Percentiles rank a stretch among this genome's conserved stretches.
These are phyloP conservation scores for Pyronema omphalodes DNA, from an alignment of 495 filamentous ascomycete species.

Conservation along the genomic window DNA sequence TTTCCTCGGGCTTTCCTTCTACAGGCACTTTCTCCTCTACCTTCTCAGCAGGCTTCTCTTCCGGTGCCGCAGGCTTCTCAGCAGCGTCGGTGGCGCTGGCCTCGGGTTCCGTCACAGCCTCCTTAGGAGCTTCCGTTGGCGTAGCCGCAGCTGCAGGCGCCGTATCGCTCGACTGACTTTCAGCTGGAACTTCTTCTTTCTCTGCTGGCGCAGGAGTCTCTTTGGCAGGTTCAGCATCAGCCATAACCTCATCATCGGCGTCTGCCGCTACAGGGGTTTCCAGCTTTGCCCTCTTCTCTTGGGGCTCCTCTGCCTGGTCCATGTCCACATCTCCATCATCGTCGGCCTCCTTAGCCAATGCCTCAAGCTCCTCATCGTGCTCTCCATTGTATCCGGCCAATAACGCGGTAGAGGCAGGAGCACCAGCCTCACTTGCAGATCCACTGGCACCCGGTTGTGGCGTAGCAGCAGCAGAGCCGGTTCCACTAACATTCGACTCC, in stretches of 20 bases:
- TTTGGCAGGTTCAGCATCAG: conserved; percentile 5
- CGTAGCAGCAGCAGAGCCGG: conserved; percentile 48
- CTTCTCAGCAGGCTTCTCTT: neutral
- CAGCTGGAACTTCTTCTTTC: neutral
- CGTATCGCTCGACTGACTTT: neutral
- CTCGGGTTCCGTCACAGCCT: neutral
- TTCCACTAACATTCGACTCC: conserved; percentile 32
- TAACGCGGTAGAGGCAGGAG: conserved; percentile 34
- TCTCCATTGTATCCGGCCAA: conserved; percentile 32
- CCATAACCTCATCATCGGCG: conserved; percentile 25
- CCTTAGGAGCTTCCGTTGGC: neutral
- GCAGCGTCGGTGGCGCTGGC: neutral
- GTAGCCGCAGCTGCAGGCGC: neutral
- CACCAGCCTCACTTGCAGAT: conserved; percentile 48
- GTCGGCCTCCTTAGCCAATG: conserved; percentile 31
- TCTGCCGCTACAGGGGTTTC: conserved; percentile 29
- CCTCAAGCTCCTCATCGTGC: conserved; percentile 33
- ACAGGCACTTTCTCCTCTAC: neutral
- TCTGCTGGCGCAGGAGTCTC: neutral
- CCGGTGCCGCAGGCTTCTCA: neutral
- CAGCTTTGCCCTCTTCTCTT: conserved; percentile 9
- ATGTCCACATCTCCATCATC: conserved; percentile 40
- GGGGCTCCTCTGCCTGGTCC: conserved; percentile 33
- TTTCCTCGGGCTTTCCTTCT: neutral
- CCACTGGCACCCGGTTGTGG: conserved; percentile 25